Evolutionary conservation across 192 early-diverging fungal genomes (phyloP).

Genomic region (Paraglomus brasilianum): DNA sequence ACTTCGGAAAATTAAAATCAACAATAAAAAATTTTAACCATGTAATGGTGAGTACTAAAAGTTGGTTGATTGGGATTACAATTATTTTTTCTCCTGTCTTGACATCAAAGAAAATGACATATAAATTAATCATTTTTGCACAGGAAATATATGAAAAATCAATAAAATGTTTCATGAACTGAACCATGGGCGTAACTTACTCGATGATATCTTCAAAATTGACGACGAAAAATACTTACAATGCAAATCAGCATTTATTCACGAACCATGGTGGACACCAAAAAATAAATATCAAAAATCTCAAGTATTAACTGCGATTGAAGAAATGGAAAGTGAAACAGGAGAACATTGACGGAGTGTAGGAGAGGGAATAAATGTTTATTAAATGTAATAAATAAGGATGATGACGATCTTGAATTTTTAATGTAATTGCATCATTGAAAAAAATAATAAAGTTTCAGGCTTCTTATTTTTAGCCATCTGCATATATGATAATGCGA

Average conservation of each 20-base stretch:
- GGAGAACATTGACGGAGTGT: slow-evolving; percentile 24
- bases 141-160: slow-evolving; percentile 30
- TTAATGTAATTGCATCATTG: slow-evolving; percentile 18
- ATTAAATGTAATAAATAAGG: slow-evolving; percentile 8
- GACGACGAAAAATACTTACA: slow-evolving; percentile 1
- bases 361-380: slow-evolving; percentile 11
- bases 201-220: slow-evolving; percentile 27
- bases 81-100: slow-evolving; percentile 28
- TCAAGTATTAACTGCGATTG: slow-evolving; percentile 28
- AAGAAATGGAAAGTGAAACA: slow-evolving; percentile 26
- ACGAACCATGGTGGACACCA: slow-evolving; percentile 23
- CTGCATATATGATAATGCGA: slow-evolving; percentile 4
- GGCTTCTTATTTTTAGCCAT: slow-evolving; percentile 1
- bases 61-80: neutral
- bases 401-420: slow-evolving; percentile 25
- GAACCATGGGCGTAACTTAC: slow-evolving; percentile 15
- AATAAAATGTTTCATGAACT: slow-evolving; percentile 27
- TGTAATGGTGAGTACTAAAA: slow-evolving; percentile 23
- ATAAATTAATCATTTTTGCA: slow-evolving; percentile 17
- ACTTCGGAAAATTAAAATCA: slow-evolving; percentile 29
- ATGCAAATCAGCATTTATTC: slow-evolving; percentile 29
- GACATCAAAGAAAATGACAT: slow-evolving; percentile 27
- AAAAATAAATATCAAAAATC: slow-evolving; percentile 27
- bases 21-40: slow-evolving; percentile 32
- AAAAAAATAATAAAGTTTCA: slow-evolving; percentile 19